A percentile compares a stretch with the other conserved stretches of the same genome.
Conservation (phyloP, 768 basidiomycete species). For the Psilocybe tampanensis region DNA sequence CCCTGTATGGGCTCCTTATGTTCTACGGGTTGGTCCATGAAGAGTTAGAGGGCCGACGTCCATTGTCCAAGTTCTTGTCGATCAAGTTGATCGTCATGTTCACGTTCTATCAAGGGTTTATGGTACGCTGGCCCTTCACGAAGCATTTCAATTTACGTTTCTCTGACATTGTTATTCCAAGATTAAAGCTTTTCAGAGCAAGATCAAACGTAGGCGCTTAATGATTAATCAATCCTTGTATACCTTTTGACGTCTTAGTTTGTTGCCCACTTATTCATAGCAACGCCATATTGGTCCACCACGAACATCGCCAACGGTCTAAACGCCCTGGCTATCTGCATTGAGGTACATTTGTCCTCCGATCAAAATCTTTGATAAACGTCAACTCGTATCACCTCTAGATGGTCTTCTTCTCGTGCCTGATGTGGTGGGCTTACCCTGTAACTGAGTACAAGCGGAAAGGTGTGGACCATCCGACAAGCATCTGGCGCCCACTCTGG, state of each 20-base stretch:
- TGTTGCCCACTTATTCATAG: slow-evolving; percentile 30
- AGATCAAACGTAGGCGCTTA: slow-evolving; percentile 5
- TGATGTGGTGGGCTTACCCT: slow-evolving; percentile 88
- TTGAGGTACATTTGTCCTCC: slow-evolving; percentile 71
- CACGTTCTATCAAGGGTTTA: slow-evolving; percentile 85
- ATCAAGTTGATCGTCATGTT: slow-evolving; percentile 90
- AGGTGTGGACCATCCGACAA: slow-evolving; percentile 43
- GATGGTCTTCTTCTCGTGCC: slow-evolving; percentile 81
- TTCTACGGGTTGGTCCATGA: slow-evolving; percentile 84
- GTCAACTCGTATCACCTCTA: slow-evolving; percentile 25
- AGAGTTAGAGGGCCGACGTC: slow-evolving; percentile 75
- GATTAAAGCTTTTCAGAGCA: slow-evolving; percentile 6
- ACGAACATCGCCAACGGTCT: slow-evolving; percentile 81
- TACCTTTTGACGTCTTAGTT: neutral
- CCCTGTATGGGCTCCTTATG: slow-evolving; percentile 82
- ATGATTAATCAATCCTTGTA: neutral
- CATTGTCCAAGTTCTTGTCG: slow-evolving; percentile 81
- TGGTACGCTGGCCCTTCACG: slow-evolving; percentile 45
- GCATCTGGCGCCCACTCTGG: slow-evolving; percentile 71
- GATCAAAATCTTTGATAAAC: neutral
- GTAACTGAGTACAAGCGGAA: slow-evolving; percentile 63
- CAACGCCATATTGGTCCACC: slow-evolving; percentile 79
- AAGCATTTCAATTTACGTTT: neutral
- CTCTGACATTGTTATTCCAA: neutral
- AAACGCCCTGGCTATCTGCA: slow-evolving; percentile 78